These are phyloP conservation scores for Solanum chilense DNA, from an alignment of 257 asterid genomes.

Conservation along the genomic window DNA sequence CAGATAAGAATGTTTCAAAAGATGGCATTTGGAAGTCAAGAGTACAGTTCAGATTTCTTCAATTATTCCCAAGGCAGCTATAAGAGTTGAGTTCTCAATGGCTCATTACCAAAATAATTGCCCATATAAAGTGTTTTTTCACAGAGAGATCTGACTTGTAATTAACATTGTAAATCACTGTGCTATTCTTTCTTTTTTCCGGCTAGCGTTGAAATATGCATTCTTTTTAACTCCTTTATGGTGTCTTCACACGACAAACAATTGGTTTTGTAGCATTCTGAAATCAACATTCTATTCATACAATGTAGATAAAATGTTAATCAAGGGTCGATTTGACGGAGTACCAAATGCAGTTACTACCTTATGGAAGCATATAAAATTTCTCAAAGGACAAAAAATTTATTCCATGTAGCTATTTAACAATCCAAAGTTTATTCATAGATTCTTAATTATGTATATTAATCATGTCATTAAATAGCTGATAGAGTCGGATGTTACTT, in stretches of 20 bases:
- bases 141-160: background rate
- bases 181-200: background rate
- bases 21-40: slow-evolving; percentile 92
- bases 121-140: background rate
- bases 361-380: background rate
- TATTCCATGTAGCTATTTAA: background rate
- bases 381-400: background rate
- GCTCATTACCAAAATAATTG: background rate
- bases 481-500: background rate
- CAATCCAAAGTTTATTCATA: background rate
- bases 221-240: background rate
- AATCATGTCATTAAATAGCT: background rate
- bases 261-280: background rate
- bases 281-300: background rate
- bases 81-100: slow-evolving; percentile 11
- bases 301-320: background rate
- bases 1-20: slow-evolving; percentile 80
- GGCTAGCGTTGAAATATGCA: background rate
- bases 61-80: slow-evolving; percentile 51
- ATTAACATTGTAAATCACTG: background rate
- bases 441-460: background rate
- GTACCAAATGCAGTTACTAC: background rate
- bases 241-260: background rate
- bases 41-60: slow-evolving; percentile 41
- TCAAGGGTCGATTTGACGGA: background rate